phyloP scores from a whole-genome alignment of 352 stramenopile species.

The Pythium aphanidermatum region DNA sequence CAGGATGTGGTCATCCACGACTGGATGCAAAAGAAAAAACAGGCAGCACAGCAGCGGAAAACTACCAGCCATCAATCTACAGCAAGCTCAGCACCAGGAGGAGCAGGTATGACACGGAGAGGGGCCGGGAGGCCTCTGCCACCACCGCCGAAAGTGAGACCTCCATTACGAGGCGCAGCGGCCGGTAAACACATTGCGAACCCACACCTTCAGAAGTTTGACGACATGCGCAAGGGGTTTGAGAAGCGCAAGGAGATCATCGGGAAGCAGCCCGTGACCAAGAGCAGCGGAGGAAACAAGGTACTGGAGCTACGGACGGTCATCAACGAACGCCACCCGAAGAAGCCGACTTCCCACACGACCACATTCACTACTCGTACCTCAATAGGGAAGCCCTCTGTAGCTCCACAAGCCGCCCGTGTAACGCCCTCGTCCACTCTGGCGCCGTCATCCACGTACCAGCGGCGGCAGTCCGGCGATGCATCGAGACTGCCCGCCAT shows the following conservation, averaged over 20 bases:
- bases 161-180: slow-evolving; percentile 35
- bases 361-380: no score
- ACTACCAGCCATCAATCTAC: slow-evolving; percentile 22
- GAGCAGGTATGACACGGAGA: background rate
- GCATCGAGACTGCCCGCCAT: slow-evolving; percentile 12
- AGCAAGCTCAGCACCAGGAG: background rate
- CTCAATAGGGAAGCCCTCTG: no score
- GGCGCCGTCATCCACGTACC: no score
- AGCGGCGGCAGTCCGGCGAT: slow-evolving; percentile 1
- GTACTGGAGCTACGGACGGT: slow-evolving; percentile 15
- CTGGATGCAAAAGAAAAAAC: slow-evolving; percentile 64
- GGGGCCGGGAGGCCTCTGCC: slow-evolving; percentile 19
- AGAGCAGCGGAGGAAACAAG: slow-evolving; percentile 14
- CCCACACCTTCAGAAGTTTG: slow-evolving; percentile 51
- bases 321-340: background rate
- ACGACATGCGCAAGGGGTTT: slow-evolving; percentile 60
- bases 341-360: no score
- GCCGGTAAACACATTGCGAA: slow-evolving; percentile 54
- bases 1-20: slow-evolving; percentile 71
- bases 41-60: slow-evolving; percentile 53
- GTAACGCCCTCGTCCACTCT: background rate
- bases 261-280: slow-evolving; percentile 25
- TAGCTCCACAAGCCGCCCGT: no score
- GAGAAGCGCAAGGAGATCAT: slow-evolving; percentile 48
- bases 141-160: slow-evolving; percentile 35